Base-by-base conservation (phyloP, 1,139 yeast species). In the Geotrichum klebahnii region DNA sequence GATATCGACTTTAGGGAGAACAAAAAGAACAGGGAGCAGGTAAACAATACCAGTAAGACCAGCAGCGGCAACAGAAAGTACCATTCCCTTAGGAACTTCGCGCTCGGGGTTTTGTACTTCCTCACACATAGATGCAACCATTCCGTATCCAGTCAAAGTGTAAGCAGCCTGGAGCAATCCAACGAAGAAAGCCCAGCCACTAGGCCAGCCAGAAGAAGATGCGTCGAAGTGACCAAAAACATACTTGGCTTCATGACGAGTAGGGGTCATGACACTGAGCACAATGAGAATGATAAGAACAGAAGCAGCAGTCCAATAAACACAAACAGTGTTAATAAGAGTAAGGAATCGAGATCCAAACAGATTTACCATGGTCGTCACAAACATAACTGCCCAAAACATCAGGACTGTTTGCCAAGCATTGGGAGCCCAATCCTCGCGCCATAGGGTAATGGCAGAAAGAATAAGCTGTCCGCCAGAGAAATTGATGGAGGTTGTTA, bases 161-260 rank as follows among this genome's bases (percentile, higher is more conserved):
- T 84, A 84, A 31, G 86, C 82, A 0, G 90, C 81, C 57, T 86
- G 84, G 63, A 84, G 88, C 48, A 86, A 76, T 0, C 94, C 94
- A 29, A 85, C 54, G 42, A 59, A 57, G 56, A 59, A 58, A 3
- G 57, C 61, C 47, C 59, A 60, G 2, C 59, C 60, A 34, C 55
- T 48, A 17, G 59, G 53, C 61, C 61, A 59, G 22, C 60, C 61
- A 8, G 52, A 51, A 22, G 61, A 58, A n/a, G 56, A 48, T 29
- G 60, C 60, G 46, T 58, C 53, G 55, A 56, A 59, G 17, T 53
- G 55, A 14, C 56, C 57, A 43, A 59, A 59, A 8, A 59, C 61
- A 40, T 56, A 57, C 33, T 52, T 49, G 9, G 56, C 61, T 3
- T 55, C 44, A 41, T 56, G 52, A 16, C 55, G 48, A 39, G 52